These are phyloP conservation scores for Blastocladiella britannica DNA, from an alignment of 192 early-diverging fungal genomes.

Conservation along the genomic window DNA sequence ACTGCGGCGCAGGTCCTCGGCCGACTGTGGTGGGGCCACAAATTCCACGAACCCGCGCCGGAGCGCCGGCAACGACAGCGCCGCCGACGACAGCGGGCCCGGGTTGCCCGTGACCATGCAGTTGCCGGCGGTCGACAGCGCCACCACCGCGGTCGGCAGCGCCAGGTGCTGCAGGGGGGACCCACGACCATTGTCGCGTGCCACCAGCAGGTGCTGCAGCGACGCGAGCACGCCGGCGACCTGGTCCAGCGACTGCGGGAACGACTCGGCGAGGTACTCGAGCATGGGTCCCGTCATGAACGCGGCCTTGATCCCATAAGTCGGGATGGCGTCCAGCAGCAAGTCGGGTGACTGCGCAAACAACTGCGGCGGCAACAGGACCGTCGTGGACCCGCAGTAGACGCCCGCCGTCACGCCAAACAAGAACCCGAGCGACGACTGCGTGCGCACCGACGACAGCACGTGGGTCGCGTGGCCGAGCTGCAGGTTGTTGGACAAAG, in stretches of 20 bases:
- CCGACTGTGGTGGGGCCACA: too few relatives aligned
- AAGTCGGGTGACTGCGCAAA: not conserved
- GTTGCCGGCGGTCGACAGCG: not conserved
- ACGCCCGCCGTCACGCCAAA: slow-evolving; percentile 10
- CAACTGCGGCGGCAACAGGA: slow-evolving; percentile 9
- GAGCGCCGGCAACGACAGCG: not conserved
- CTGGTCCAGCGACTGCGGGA: not conserved
- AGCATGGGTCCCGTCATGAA: not conserved
- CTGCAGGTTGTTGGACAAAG: slow-evolving; percentile 1
- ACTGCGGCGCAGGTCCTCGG: too few relatives aligned
- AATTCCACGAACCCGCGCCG: not conserved
- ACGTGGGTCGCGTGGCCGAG: slow-evolving; percentile 5
- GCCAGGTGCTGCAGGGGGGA: too few relatives aligned
- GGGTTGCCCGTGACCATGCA: not conserved
- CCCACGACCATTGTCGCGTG: too few relatives aligned
- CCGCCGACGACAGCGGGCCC: not conserved
- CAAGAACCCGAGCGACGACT: slow-evolving; percentile 12
- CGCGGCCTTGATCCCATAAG: not conserved
- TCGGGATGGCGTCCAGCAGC: not conserved
- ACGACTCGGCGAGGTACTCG: not conserved
- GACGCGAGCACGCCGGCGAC: not conserved
- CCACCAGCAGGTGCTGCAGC: not conserved
- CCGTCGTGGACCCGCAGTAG: slow-evolving; percentile 6
- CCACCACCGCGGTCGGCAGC: too few relatives aligned
- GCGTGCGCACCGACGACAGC: slow-evolving; percentile 7